These are phyloP conservation scores for Colletotrichum simmondsii DNA, from an alignment of 2,329 filamentous ascomycete species.

Conservation along the genomic window DNA sequence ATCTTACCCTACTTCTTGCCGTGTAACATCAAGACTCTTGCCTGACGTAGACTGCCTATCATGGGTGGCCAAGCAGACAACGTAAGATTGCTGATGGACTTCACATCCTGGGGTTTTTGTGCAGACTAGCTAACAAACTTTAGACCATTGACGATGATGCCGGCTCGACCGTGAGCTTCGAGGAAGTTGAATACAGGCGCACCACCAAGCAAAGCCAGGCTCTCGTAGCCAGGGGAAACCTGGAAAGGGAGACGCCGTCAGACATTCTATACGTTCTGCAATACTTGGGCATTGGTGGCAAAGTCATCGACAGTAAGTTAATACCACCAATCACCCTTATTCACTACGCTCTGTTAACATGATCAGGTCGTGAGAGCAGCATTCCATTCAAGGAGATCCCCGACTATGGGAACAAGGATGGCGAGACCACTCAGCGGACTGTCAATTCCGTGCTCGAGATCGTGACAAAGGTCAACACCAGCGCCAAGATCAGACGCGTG, in stretches of 20 bases:
- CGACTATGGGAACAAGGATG: conserved; percentile 38
- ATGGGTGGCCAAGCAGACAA: conserved; percentile 25
- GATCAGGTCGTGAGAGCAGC: conserved; percentile 49
- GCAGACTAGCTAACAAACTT: background rate
- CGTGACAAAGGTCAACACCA: conserved; percentile 49
- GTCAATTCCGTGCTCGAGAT: conserved; percentile 55
- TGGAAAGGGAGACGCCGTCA: conserved; percentile 43
- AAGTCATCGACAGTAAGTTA: conserved; percentile 48
- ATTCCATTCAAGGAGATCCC: conserved; percentile 50
- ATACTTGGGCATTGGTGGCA: conserved; percentile 47
- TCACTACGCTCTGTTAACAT: conserved; percentile 30
- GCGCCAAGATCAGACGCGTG: conserved; percentile 1
- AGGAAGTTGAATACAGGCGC: conserved; percentile 41
- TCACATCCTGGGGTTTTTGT: no score
- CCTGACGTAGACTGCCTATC: background rate
- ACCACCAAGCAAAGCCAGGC: conserved; percentile 21
- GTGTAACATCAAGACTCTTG: background rate
- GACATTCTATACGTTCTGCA: conserved; percentile 55
- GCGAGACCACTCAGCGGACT: conserved; percentile 35
- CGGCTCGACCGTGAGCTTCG: conserved; percentile 46
- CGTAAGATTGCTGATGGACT: background rate
- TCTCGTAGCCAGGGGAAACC: conserved; percentile 9
- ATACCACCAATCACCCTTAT: accelerated
- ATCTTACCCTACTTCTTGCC: background rate
- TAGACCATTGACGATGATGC: conserved; percentile 38